Evolutionary conservation across 208 protist genomes (phyloP).

Genomic region (Wallacemonas sp.): DNA sequence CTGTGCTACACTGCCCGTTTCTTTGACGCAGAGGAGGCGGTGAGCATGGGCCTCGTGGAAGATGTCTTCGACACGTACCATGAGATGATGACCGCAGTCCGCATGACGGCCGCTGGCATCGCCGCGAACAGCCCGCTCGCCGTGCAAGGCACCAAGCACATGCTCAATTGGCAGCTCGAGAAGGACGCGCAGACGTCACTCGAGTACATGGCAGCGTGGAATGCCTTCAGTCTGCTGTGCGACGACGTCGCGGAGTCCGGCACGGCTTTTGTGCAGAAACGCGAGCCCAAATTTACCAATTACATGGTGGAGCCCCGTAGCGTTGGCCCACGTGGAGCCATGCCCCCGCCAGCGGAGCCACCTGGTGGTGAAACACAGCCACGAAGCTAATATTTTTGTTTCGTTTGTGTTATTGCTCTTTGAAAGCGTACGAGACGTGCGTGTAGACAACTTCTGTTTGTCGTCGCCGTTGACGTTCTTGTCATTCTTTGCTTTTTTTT

Average conservation of each 20-base stretch:
- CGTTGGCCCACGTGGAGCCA: slow-evolving; percentile 1
- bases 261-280: slow-evolving; percentile 51
- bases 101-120: slow-evolving; percentile 37
- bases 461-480: background rate
- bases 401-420: too few species aligned
- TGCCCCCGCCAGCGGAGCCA: background rate
- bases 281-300: slow-evolving; percentile 54
- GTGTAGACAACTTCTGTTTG: too few species aligned
- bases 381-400: too few species aligned
- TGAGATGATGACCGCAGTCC: slow-evolving; percentile 42
- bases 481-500: background rate
- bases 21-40: slow-evolving; percentile 43
- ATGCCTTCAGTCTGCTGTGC: slow-evolving; percentile 53
- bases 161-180: slow-evolving; percentile 63
- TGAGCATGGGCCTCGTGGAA: slow-evolving; percentile 53
- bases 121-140: slow-evolving; percentile 65
- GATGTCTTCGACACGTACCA: slow-evolving; percentile 51
- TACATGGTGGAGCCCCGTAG: slow-evolving; percentile 39
- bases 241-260: slow-evolving; percentile 62
- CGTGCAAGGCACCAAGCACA: slow-evolving; percentile 73
- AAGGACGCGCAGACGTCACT: slow-evolving; percentile 36
- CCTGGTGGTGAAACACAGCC: too few species aligned
- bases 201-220: slow-evolving; percentile 64
- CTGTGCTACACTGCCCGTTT: slow-evolving; percentile 59
- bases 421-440: too few species aligned